Evolutionary conservation across 805 yeast genomes (phyloP), one percentile per base, ranked within the genome.

Genomic region (Yarrowia phangngaensis): DNA sequence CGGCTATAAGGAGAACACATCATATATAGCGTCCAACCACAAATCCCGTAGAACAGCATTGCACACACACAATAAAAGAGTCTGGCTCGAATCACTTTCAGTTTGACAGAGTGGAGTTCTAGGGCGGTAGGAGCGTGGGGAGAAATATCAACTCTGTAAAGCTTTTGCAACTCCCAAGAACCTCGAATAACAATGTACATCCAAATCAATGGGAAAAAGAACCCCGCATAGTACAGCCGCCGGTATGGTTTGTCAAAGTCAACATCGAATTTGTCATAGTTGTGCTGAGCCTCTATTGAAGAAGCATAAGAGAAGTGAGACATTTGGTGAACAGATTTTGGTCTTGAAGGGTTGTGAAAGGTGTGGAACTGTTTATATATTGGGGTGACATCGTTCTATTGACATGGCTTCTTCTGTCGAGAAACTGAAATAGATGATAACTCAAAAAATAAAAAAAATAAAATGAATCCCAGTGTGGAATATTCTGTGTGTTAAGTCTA

Each of bases 251-350:
- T 3, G 23, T 38, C 19, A n/a, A 17, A 38, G 14, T 38, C 43
- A n/a, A 36, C 9, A 17, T 36, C 22, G 9, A 26, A 26, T 14
- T 26, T 36, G 22, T 36, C 43, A 17, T 26, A 36, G 23, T n/a
- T 36, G 22, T 24, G 23, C 23, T 36, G 43, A 8, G 43, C 31
- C 16, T 36, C 43, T n/a, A 36, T 36, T 8, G 43, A 36, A 3
- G 20, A 16, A 19, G 43, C 20, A 8, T 36, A 36, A 5, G 22
- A 4, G 6, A 36, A 36, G 23, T 26, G 43, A 8, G 43, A 36
- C 17, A 27, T 16, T 12, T 22, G n/a, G n/a, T n/a, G n/a, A n/a
- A n/a, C n/a, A n/a, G n/a, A n/a, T n/a, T n/a, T n/a, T n/a, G n/a
- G n/a, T n/a, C n/a, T n/a, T n/a, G n/a, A n/a, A n/a, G n/a, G n/a